A percentile compares a stretch with the other conserved stretches of the same genome.
Evolutionary conservation across 2,329 filamentous ascomycete species (phyloP).

Genomic region (Aspergillus candidus): DNA sequence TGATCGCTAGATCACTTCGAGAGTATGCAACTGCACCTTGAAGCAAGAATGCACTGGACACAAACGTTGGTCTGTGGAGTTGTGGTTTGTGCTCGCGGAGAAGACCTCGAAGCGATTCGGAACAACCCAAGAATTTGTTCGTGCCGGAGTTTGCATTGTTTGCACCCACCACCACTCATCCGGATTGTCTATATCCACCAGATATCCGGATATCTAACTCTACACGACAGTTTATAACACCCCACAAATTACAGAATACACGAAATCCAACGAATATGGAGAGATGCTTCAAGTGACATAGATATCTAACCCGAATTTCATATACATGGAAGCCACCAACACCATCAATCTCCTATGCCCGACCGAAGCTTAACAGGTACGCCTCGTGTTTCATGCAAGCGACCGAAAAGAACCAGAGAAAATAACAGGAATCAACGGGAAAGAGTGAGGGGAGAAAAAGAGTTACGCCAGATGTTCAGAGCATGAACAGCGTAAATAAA

Average conservation of each 20-base stretch:
- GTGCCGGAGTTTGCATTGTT: constrained; percentile 25
- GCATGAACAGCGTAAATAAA: constrained; percentile 15
- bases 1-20: too few species aligned
- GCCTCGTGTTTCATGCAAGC: constrained; percentile 5
- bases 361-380: constrained; percentile 1
- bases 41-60: too few species aligned
- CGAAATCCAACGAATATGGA: neutral
- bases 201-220: too few species aligned
- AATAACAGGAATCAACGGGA: neutral
- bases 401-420: constrained; percentile 3
- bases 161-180: constrained; percentile 13
- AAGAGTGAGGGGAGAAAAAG: neutral
- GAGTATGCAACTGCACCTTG: too few species aligned
- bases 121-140: constrained; percentile 26
- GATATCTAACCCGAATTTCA: constrained; percentile 8
- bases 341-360: neutral
- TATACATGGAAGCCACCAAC: constrained; percentile 9
- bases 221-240: too few species aligned
- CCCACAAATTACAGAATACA: neutral
- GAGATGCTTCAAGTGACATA: constrained; percentile 3
- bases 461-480: constrained; percentile 21
- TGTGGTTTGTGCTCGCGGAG: too few species aligned
- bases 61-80: constrained; percentile 2
- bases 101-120: neutral
- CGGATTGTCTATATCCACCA: neutral